These are phyloP conservation scores for Xylariaceae sp. DNA, from an alignment of 2,329 filamentous ascomycete genomes.

Conservation along the genomic window DNA sequence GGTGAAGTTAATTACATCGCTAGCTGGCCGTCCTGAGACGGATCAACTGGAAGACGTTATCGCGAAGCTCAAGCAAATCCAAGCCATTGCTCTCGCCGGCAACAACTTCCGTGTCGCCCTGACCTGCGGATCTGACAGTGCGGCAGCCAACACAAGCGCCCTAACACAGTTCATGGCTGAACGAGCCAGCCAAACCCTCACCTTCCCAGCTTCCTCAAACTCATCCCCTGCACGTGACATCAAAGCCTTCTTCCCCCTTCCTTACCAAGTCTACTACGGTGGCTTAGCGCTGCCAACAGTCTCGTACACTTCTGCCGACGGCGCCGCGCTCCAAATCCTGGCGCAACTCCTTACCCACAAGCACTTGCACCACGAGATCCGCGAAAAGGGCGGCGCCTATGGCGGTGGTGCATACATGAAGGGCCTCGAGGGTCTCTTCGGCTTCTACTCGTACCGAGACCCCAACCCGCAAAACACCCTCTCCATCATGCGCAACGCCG, in stretches of 20 bases:
- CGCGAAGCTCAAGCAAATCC: constrained; percentile 77
- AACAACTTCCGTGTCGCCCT: constrained; percentile 70
- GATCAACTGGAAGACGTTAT: constrained; percentile 72
- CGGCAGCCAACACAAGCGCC: constrained; percentile 62
- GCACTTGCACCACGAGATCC: constrained; percentile 93
- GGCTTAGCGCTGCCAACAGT: constrained; percentile 75
- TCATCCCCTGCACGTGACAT: constrained; percentile 42
- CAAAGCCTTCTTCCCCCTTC: constrained; percentile 87
- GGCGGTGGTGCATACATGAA: constrained; percentile 83
- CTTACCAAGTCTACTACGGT: constrained; percentile 96
- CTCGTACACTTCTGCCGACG: constrained; percentile 69
- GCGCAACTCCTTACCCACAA: constrained; percentile 93
- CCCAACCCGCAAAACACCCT: constrained; percentile 89
- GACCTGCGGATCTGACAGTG: constrained; percentile 75
- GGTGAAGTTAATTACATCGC: constrained; percentile 72
- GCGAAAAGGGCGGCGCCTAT: constrained; percentile 95
- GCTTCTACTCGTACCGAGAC: constrained; percentile 95
- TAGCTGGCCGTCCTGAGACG: constrained; percentile 66
- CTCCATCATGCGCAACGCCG: constrained; percentile 75
- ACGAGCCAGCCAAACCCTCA: constrained; percentile 44
- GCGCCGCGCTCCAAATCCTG: constrained; percentile 80
- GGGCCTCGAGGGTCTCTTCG: constrained; percentile 77
- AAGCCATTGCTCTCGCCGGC: constrained; percentile 67
- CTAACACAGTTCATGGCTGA: constrained; percentile 65
- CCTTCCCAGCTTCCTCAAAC: constrained; percentile 34